Conservation (phyloP, 2,329 filamentous ascomycete species). For the Elsinoe batatas region DNA sequence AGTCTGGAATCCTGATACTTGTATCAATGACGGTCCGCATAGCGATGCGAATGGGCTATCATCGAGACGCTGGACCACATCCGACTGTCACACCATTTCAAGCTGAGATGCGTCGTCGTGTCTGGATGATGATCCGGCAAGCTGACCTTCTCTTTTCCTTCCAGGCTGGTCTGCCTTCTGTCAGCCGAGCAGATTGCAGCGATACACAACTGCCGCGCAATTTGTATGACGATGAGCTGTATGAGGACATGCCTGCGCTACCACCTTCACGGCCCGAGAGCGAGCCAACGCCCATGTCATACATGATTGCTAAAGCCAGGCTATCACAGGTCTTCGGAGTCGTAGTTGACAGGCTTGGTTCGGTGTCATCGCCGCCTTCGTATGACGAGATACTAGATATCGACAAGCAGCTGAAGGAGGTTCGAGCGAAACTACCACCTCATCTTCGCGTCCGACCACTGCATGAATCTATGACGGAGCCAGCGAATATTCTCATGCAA, state of each 20-base stretch:
- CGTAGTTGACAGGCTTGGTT: slow-evolving; percentile 59
- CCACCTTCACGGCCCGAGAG: slow-evolving; percentile 57
- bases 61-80: slow-evolving; percentile 68
- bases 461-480: slow-evolving; percentile 64
- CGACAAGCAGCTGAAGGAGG: slow-evolving; percentile 47
- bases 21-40: slow-evolving; percentile 51
- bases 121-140: slow-evolving; percentile 60
- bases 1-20: slow-evolving; percentile 54
- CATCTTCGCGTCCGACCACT: slow-evolving; percentile 68
- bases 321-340: slow-evolving; percentile 60
- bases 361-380: slow-evolving; percentile 46
- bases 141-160: slow-evolving; percentile 69
- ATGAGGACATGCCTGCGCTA: slow-evolving; percentile 55
- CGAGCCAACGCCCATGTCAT: slow-evolving; percentile 66
- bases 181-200: slow-evolving; percentile 64
- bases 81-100: slow-evolving; percentile 62
- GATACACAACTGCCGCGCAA: slow-evolving; percentile 69
- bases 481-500: slow-evolving; percentile 60
- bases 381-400: slow-evolving; percentile 55
- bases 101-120: slow-evolving; percentile 58
- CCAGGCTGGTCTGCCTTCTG: slow-evolving; percentile 51
- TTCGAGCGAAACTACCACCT: slow-evolving; percentile 60
- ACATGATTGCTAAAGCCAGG: slow-evolving; percentile 65
- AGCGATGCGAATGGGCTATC: slow-evolving; percentile 66
- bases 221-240: slow-evolving; percentile 71